These are phyloP conservation scores for Diatrype stigma DNA, from an alignment of 2,329 filamentous ascomycete genomes.

Conservation along the genomic window DNA sequence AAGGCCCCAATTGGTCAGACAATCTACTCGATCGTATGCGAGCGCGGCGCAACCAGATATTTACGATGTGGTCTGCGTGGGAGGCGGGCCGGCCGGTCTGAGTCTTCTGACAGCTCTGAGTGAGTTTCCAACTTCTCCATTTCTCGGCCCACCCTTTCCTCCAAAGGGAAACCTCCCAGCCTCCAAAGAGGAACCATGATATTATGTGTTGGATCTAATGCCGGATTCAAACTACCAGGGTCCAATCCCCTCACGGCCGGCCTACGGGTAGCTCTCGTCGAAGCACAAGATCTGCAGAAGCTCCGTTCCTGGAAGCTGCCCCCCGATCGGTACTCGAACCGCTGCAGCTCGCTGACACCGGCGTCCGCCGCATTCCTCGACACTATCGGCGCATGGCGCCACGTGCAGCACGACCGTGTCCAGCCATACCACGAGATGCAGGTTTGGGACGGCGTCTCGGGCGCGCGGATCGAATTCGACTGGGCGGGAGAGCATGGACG, in stretches of 20 bases:
- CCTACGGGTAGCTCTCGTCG: constrained; percentile 82
- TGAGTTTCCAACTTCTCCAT: constrained; percentile 36
- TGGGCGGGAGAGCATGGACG: no score
- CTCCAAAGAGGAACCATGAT: no score
- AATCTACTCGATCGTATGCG: constrained; percentile 34
- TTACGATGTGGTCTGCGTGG: constrained; percentile 90
- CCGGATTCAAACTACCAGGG: constrained; percentile 43
- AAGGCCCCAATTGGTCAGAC: constrained; percentile 32
- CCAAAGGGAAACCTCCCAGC: no score
- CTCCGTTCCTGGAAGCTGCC: constrained; percentile 63
- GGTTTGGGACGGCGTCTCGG: constrained; percentile 94
- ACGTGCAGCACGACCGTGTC: constrained; percentile 67
- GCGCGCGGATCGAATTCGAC: constrained; percentile 84
- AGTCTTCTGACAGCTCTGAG: constrained; percentile 75
- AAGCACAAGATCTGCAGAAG: constrained; percentile 78
- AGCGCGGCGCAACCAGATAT: constrained; percentile 57
- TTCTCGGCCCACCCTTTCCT: no score
- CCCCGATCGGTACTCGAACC: constrained; percentile 75
- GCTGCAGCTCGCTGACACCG: constrained; percentile 91
- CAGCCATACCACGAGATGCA: constrained; percentile 95
- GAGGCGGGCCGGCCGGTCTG: constrained; percentile 83
- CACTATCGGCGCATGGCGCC: constrained; percentile 78
- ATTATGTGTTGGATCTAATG: not conserved
- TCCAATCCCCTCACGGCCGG: constrained; percentile 69
- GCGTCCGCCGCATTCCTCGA: constrained; percentile 79